These are phyloP conservation scores for Talaromyces proteolyticus DNA, from an alignment of 495 filamentous ascomycete genomes.

Conservation along the genomic window DNA sequence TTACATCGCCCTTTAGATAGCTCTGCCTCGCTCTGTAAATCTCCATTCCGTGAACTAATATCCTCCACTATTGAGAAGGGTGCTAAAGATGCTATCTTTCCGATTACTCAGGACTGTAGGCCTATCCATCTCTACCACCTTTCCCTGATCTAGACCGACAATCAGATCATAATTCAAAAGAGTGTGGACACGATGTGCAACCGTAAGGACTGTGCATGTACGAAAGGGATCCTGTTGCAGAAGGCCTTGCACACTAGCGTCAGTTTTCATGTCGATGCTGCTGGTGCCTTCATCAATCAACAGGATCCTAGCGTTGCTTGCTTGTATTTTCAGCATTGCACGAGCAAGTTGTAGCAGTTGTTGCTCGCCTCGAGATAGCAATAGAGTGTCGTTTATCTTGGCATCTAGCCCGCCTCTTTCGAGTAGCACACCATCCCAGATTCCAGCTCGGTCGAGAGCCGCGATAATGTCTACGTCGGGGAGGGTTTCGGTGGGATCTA, in stretches of 20 bases:
- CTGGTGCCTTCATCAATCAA: constrained; percentile 40
- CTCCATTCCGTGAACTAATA: neutral
- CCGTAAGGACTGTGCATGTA: constrained; percentile 77
- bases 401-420: constrained; percentile 34
- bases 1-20: neutral
- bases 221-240: constrained; percentile 47
- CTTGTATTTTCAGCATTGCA: constrained; percentile 24
- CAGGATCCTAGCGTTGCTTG: constrained; percentile 24
- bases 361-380: constrained; percentile 48
- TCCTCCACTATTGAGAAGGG: neutral
- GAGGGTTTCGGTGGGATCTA: constrained; percentile 26
- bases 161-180: constrained; percentile 88
- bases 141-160: constrained; percentile 71
- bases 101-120: neutral
- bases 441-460: constrained; percentile 33
- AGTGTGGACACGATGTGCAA: constrained; percentile 79
- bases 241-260: constrained; percentile 3
- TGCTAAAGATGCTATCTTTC: neutral
- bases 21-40: neutral
- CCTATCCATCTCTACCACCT: constrained; percentile 49
- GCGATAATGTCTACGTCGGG: constrained; percentile 26
- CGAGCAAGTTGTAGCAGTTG: constrained; percentile 54
- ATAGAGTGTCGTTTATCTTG: constrained; percentile 23
- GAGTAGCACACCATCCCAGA: constrained; percentile 27
- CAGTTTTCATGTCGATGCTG: constrained; percentile 24